A percentile compares a stretch with the other conserved stretches of the same genome.
These are phyloP conservation scores for Xylaria sp. DNA, from an alignment of 2,329 filamentous ascomycete species.

Conservation along the genomic window DNA sequence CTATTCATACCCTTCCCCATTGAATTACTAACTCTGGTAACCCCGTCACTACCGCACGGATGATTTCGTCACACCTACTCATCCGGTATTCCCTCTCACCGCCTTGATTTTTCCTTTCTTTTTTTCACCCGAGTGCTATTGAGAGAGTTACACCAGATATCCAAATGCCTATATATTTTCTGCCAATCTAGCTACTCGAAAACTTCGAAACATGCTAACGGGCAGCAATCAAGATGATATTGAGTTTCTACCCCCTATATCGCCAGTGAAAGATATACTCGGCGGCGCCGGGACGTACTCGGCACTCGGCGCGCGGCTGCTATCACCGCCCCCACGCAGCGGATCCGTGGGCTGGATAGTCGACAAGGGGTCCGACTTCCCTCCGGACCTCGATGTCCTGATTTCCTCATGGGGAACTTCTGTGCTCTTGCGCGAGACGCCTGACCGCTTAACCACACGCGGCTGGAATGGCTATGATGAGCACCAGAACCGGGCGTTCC, in stretches of 20 bases:
- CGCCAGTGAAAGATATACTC: slow-evolving; percentile 78
- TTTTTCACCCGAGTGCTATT: background rate
- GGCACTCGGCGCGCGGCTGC: slow-evolving; percentile 87
- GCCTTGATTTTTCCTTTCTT: slow-evolving; percentile 16
- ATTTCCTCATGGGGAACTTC: slow-evolving; percentile 82
- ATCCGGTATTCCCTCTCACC: slow-evolving; percentile 19
- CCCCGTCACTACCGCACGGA: background rate
- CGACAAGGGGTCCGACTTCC: slow-evolving; percentile 90
- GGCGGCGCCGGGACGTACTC: slow-evolving; percentile 90
- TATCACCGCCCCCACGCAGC: slow-evolving; percentile 76
- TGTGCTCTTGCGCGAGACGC: slow-evolving; percentile 74
- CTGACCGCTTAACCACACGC: slow-evolving; percentile 79
- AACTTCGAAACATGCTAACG: slow-evolving; percentile 29
- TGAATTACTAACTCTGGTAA: background rate
- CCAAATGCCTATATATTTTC: slow-evolving; percentile 8
- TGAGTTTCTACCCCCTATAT: slow-evolving; percentile 78
- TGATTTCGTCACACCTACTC: background rate
- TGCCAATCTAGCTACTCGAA: background rate
- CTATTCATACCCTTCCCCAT: background rate
- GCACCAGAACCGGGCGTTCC: slow-evolving; percentile 79
- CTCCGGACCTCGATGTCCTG: slow-evolving; percentile 68
- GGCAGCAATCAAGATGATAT: slow-evolving; percentile 78
- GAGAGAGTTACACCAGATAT: background rate
- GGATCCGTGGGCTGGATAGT: slow-evolving; percentile 87
- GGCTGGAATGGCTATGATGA: slow-evolving; percentile 92